These are phyloP conservation scores for Rhizopus delemar DNA, from an alignment of 371 early-diverging fungal species.

Conservation along the genomic window DNA sequence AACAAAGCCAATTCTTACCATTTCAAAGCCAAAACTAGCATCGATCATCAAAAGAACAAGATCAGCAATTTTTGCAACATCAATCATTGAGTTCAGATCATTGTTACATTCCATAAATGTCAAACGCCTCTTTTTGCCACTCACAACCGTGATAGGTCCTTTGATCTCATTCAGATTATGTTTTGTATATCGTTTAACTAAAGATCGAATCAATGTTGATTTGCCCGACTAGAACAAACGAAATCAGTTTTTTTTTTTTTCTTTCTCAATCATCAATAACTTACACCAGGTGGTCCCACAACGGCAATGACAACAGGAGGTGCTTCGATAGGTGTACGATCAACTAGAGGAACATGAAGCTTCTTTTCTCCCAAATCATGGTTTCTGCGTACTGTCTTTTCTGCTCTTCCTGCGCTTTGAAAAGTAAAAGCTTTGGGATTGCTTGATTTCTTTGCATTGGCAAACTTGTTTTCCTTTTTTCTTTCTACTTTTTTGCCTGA, in stretches of 20 bases:
- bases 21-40: slow-evolving; percentile 97
- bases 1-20: slow-evolving; percentile 53
- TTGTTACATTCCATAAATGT: slow-evolving; percentile 97
- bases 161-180: slow-evolving; percentile 88
- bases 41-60: slow-evolving; percentile 95
- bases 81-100: slow-evolving; percentile 97
- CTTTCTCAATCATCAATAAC: slow-evolving; percentile 11
- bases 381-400: slow-evolving; percentile 80
- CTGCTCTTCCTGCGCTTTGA: slow-evolving; percentile 74
- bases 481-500: slow-evolving; percentile 87
- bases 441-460: slow-evolving; percentile 76
- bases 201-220: slow-evolving; percentile 90
- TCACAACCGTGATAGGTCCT: slow-evolving; percentile 96
- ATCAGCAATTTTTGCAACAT: slow-evolving; percentile 97
- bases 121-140: slow-evolving; percentile 91
- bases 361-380: slow-evolving; percentile 86
- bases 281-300: slow-evolving; percentile 92
- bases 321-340: slow-evolving; percentile 89
- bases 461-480: slow-evolving; percentile 64
- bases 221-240: slow-evolving; percentile 75
- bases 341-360: slow-evolving; percentile 94
- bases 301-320: slow-evolving; percentile 95
- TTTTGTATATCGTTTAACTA: slow-evolving; percentile 95
- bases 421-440: slow-evolving; percentile 93
- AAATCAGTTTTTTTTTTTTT: neutral